phyloP scores from a whole-genome alignment of 345 rosid species.

The Durio zibethinus region DNA sequence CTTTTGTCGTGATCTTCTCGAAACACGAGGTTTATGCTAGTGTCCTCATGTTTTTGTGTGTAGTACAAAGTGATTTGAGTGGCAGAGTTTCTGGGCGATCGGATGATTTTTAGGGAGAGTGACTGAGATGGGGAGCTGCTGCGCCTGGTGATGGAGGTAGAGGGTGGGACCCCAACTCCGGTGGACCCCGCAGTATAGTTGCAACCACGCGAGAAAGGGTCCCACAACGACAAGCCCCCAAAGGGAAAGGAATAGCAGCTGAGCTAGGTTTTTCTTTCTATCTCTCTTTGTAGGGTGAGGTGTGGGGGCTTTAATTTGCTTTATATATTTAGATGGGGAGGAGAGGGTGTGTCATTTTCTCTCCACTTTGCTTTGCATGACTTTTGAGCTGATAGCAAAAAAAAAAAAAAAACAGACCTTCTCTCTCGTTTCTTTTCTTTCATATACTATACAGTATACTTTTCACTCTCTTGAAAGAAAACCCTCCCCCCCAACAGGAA shows the following conservation, averaged over 20 bases:
- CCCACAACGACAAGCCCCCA: constrained; percentile 19
- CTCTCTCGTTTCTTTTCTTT: constrained; percentile 5
- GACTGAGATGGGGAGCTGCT: not conserved
- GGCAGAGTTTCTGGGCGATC: constrained; percentile 22
- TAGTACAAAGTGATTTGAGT: not conserved
- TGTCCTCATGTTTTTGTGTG: not conserved
- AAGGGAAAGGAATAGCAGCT: not conserved
- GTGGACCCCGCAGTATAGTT: constrained; percentile 36
- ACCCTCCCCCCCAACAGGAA: not conserved
- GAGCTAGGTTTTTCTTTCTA: not conserved
- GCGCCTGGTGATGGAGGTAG: constrained; percentile 12
- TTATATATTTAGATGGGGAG: constrained; percentile 33
- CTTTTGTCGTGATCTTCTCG: not conserved
- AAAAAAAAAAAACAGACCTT: not conserved
- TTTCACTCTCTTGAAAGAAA: not conserved
- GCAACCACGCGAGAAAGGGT: constrained; percentile 48
- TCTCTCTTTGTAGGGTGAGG: not conserved
- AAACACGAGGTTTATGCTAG: constrained; percentile 17
- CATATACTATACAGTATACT: not conserved
- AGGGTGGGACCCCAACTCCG: not conserved
- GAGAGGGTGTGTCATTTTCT: constrained; percentile 4
- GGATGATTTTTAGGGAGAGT: not conserved
- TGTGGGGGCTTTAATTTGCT: constrained; percentile 23
- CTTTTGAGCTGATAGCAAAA: not conserved
- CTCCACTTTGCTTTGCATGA: constrained; percentile 36